These are phyloP conservation scores for Conringia planisiliqua DNA, from an alignment of 345 rosid species.

Conservation along the genomic window DNA sequence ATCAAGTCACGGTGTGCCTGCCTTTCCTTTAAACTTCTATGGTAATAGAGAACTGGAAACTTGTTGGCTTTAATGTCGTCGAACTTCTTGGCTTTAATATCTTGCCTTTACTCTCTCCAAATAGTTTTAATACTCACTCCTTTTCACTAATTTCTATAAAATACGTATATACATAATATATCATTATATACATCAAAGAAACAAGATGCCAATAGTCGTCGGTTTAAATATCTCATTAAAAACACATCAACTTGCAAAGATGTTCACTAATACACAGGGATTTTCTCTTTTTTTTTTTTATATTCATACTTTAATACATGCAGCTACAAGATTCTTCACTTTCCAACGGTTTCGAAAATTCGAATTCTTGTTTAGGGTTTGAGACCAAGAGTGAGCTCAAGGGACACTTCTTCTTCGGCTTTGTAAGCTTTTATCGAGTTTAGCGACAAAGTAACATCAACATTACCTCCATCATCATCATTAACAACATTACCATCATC, in stretches of 20 bases:
- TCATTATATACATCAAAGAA: not conserved
- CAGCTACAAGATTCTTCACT: not conserved
- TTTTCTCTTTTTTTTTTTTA: not conserved
- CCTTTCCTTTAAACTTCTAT: too few species aligned
- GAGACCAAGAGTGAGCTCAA: conserved; percentile 32
- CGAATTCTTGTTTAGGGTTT: not conserved
- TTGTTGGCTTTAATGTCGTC: too few species aligned
- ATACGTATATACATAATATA: too few species aligned
- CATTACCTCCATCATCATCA: not conserved
- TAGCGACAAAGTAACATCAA: conserved; percentile 6
- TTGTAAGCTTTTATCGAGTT: conserved; percentile 1
- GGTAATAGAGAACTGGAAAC: too few species aligned
- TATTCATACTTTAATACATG: not conserved
- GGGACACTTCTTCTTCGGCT: conserved; percentile 17
- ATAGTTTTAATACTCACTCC: too few species aligned
- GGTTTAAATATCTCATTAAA: not conserved
- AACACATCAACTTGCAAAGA: not conserved
- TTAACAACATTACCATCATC: not conserved
- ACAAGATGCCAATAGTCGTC: not conserved
- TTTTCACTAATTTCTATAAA: too few species aligned
- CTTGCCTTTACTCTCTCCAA: too few species aligned
- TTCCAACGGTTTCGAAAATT: not conserved
- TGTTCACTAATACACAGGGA: not conserved
- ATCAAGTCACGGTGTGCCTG: too few species aligned
- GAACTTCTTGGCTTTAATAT: too few species aligned